Base-by-base conservation (phyloP, 2,329 filamentous ascomycete genomes). In the Apiospora pterosperma region DNA sequence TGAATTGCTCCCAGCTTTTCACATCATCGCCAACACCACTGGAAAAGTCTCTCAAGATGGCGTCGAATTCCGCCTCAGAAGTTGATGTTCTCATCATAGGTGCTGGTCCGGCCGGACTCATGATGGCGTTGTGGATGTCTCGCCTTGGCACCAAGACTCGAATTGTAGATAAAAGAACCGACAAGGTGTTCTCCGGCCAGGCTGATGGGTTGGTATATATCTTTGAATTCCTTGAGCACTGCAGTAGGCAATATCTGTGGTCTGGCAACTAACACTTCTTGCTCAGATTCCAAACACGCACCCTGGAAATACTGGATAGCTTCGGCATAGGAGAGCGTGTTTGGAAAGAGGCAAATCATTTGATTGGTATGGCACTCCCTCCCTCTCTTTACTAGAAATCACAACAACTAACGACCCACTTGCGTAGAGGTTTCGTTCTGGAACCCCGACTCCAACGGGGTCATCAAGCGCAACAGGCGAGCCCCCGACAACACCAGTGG, bases 241-340 rank as follows among this genome's bases (percentile, higher is more conserved):
- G 14, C 28, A n/a, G n/a, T 4, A 23, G 14, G 6, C 19, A 16
- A n/a, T 55, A 10, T 11, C 11, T 12, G 16, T 21, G 16, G 8
- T 28, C 11, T 10, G 11, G 7, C 12, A 23, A 44, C 39, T 19
- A 48, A 48, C 60, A 21, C 5, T 23, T 25, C 5, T 14, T 14
- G 28, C 19, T 38, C 21, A 75, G 73, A 5, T 74, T 90, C 2
- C 87, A 91, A 75, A 86, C 84, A 67, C 86, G 89, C 1, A 91
- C 88, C 0, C 79, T 92, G 2, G 88, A 93, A 74, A 90, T 92
- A n/a, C 86, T 92, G 63, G 88, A 93, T 69, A 88, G 85, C 61
- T 90, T 93, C 69, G 90, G 87, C 0, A 85, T 93, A 65, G 87
- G 81, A 2, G 84, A 92, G 67, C 78, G 84, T 5, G 84, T 83